Base-by-base conservation (phyloP, 2,329 filamentous ascomycete genomes). In the Botrytis sinoallii region DNA sequence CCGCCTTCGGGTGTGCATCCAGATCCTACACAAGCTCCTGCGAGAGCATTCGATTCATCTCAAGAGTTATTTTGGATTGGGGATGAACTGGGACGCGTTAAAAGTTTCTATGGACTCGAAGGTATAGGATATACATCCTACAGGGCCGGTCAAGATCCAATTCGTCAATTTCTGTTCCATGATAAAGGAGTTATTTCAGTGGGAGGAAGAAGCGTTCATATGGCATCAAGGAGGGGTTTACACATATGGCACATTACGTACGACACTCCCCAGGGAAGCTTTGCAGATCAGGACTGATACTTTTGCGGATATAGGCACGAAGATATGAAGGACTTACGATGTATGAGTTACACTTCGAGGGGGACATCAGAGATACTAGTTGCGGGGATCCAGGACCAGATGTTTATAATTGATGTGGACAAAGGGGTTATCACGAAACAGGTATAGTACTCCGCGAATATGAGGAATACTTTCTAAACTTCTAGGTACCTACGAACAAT, bases 321-420 rank as follows among this genome's bases (percentile, higher is more conserved):
- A 42, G 91, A 92, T 73, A 97, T 98, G 91, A 90, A 88, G 76
- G 93, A 98, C 80, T 85, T 99, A 76, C 90, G 90, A 78, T 98
- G 96, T 83, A 98, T 98, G 94, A 95, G 92, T 81, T 98, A 97
- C 81, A 97, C 94, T 1, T 94, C 93, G 42, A 94, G 94, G 80
- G 92, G 92, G 14, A 93, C 92, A 40, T 88, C 89, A 22, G 92
- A 97, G 80, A 91, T 99, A 73, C 85, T 99, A 32, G 93, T 95
- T 48, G 96, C 94, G 65, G 96, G 96, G 65, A 89, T 91, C 77
- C 96, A 99, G 83, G 88, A 92, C 72, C 88, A 88, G 68, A 97
- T 99, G 92, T 92, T 97, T 81, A 91, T 90, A 32, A 87, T 92
- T 75, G 89, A 91, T 81, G 86, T 90, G 67, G 86, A 86, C 80